Conservation (phyloP, 1,139 yeast species). For the Kurtzmaniella quercitrusa region DNA sequence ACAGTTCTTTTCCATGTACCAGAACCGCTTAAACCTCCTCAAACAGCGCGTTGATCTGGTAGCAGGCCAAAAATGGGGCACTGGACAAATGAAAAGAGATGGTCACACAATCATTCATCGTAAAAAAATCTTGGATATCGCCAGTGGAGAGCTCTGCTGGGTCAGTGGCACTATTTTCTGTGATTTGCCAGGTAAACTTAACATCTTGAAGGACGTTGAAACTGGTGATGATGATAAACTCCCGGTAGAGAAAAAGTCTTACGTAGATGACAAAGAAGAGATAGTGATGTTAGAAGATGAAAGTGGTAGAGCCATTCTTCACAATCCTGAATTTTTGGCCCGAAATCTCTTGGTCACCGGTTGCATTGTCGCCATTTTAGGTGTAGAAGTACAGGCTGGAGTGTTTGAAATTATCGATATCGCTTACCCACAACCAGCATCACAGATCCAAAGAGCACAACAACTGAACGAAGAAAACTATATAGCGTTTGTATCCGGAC, state of each 20-base stretch:
- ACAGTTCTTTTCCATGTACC: slow-evolving; percentile 77
- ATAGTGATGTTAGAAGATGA: slow-evolving; percentile 87
- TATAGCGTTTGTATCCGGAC: slow-evolving; percentile 73
- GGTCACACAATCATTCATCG: slow-evolving; percentile 33
- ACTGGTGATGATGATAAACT: slow-evolving; percentile 50
- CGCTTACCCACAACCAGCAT: slow-evolving; percentile 60
- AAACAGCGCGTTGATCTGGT: slow-evolving; percentile 50
- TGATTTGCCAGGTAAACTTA: slow-evolving; percentile 81
- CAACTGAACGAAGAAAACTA: slow-evolving; percentile 15
- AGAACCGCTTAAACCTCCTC: slow-evolving; percentile 52
- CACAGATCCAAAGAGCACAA: slow-evolving; percentile 31
- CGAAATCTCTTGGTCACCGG: slow-evolving; percentile 74
- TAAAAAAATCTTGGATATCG: slow-evolving; percentile 74
- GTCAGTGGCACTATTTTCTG: slow-evolving; percentile 86
- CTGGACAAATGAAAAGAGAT: slow-evolving; percentile 37
- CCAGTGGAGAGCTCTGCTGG: slow-evolving; percentile 72
- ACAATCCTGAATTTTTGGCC: slow-evolving; percentile 54
- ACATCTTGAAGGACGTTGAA: slow-evolving; percentile 77
- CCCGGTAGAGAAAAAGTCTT: slow-evolving; percentile 31
- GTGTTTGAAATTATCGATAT: slow-evolving; percentile 81
- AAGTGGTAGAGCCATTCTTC: slow-evolving; percentile 77
- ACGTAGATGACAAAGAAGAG: slow-evolving; percentile 16
- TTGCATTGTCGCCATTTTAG: slow-evolving; percentile 76
- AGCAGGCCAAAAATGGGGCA: slow-evolving; percentile 41
- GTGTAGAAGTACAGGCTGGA: slow-evolving; percentile 82